phyloP scores from a whole-genome alignment of 257 asterid genomes.

The Plectranthus barbatus region DNA sequence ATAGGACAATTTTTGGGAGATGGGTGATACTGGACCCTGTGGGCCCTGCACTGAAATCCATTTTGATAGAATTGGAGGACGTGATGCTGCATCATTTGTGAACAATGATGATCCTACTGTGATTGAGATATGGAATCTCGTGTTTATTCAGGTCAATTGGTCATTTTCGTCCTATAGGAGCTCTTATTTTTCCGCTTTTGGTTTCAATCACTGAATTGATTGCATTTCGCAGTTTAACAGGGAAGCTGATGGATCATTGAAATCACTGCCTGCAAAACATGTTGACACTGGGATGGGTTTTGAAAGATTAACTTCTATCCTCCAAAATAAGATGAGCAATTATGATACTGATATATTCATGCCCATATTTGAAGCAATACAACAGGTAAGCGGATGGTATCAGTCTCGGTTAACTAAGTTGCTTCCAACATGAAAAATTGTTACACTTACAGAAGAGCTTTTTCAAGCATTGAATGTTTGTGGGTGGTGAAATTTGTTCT shows the following conservation, averaged over 20 bases:
- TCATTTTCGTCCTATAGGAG: conserved; percentile 3
- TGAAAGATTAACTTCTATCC: conserved; percentile 93
- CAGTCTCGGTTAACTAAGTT: not conserved
- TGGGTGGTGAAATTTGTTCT: not conserved
- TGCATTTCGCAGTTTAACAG: conserved; percentile 66
- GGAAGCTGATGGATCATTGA: conserved; percentile 81
- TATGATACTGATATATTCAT: conserved; percentile 87
- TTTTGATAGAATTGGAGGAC: conserved; percentile 89
- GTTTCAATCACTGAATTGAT: conserved; percentile 4
- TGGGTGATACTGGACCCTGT: conserved; percentile 99
- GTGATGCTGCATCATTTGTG: conserved; percentile 80
- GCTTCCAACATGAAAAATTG: not conserved
- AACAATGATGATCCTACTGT: conserved; percentile 95
- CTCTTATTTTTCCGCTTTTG: not conserved
- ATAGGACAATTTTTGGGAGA: conserved; percentile 98
- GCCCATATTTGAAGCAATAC: conserved; percentile 81
- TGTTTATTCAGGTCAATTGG: conserved; percentile 79
- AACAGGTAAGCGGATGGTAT: conserved; percentile 39
- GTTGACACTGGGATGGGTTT: conserved; percentile 99
- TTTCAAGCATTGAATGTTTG: not conserved
- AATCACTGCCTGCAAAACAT: conserved; percentile 86
- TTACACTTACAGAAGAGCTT: not conserved
- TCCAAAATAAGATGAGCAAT: conserved; percentile 95
- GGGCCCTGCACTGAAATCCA: conserved; percentile 99
- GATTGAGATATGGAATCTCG: conserved; percentile 98